Base-by-base conservation (phyloP, 192 early-diverging fungal species). In the Martensiomyces pterosporus region DNA sequence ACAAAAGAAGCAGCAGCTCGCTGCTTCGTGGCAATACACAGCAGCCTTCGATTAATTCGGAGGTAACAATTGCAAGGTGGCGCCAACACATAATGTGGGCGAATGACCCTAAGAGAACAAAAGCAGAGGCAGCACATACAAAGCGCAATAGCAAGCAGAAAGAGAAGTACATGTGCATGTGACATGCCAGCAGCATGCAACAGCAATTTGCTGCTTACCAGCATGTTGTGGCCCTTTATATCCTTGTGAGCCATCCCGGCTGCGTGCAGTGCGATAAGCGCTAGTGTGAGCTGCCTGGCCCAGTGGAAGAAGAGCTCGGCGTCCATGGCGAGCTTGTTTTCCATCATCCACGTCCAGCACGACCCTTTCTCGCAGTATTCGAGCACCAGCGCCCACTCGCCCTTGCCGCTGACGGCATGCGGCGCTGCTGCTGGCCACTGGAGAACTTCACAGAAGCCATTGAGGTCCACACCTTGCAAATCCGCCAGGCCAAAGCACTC, bases 161-260 rank as follows among this genome's bases (percentile, higher is more conserved):
- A n/a, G n/a, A n/a, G n/a, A n/a, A n/a, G n/a, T n/a, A n/a, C n/a
- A n/a, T n/a, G n/a, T n/a, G n/a, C n/a, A n/a, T n/a, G n/a, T n/a
- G n/a, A n/a, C n/a, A n/a, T n/a, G n/a, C n/a, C n/a, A n/a, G n/a
- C n/a, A n/a, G n/a, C n/a, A n/a, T n/a, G n/a, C n/a, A n/a, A n/a
- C n/a, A n/a, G n/a, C n/a, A n/a, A n/a, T n/a, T n/a, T n/a, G n/a
- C n/a, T n/a, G n/a, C 64, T 67, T 67, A 63, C 60, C 55, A 83
- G 51, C 36, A 83, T 66, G 45, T 83, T 83, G 52, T 83, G 81
- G 12, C 64, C 71, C 52, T 83, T 83, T 38, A 83, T 79, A 37
- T 83, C 81, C 40, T 78, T 75, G 53, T 83, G 81, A 6, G 76
- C 67, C 49, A 79, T 48, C 15, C 77, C 75, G 0, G 71, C 71